These are phyloP conservation scores for Annulohypoxylon stygium DNA, from an alignment of 495 filamentous ascomycete genomes.

Conservation along the genomic window DNA sequence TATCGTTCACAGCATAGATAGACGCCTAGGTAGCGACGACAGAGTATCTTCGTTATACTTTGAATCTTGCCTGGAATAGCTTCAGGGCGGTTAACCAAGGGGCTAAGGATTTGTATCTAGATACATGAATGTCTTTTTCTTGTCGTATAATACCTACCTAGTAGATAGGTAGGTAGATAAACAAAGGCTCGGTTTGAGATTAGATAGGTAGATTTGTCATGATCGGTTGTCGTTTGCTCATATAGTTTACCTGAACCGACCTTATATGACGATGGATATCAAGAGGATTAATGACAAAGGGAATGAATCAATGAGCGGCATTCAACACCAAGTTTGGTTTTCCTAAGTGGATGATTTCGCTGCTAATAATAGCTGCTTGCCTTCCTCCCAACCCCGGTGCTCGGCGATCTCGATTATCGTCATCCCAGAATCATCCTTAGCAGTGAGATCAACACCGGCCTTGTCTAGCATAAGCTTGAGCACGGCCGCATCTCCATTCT, in stretches of 20 bases:
- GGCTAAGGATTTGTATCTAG: not conserved
- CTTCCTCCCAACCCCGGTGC: conserved; percentile 56
- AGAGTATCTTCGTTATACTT: too few relatives aligned
- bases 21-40: too few relatives aligned
- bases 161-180: not conserved
- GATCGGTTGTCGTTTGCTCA: conserved; percentile 12
- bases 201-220: conserved; percentile 7
- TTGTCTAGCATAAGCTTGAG: conserved; percentile 61
- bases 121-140: not conserved
- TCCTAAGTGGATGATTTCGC: conserved; percentile 5
- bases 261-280: conserved; percentile 23
- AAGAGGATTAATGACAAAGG: conserved; percentile 3
- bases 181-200: conserved; percentile 7
- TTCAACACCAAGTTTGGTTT: not conserved
- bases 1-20: too few relatives aligned
- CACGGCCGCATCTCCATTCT: conserved; percentile 59
- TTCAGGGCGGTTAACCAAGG: not conserved
- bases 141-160: not conserved
- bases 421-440: conserved; percentile 56
- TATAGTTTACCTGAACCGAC: conserved; percentile 16
- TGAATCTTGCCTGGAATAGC: too few relatives aligned
- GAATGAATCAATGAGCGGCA: conserved; percentile 10
- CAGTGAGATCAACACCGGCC: conserved; percentile 58
- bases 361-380: conserved; percentile 44
- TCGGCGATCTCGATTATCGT: conserved; percentile 55